Evolutionary conservation across 2,329 filamentous ascomycete species (phyloP).

Genomic region (Phialophora macrospora): DNA sequence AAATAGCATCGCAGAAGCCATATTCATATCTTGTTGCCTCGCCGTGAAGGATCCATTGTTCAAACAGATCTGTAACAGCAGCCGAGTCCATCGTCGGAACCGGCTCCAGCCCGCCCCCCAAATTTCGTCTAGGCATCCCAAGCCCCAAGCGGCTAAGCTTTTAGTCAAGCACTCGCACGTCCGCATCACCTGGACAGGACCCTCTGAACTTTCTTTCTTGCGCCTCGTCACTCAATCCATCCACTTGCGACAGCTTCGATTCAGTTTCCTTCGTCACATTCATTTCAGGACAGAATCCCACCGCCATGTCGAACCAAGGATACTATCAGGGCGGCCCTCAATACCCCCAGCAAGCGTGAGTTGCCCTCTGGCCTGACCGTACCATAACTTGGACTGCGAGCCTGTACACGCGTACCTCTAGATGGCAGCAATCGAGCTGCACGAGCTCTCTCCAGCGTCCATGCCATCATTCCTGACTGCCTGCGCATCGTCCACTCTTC

Average conservation of each 20-base stretch:
- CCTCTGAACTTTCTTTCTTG: neutral
- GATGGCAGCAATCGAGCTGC: neutral
- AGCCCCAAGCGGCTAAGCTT: constrained; percentile 2
- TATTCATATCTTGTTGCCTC: neutral
- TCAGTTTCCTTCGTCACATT: neutral
- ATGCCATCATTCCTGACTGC: neutral
- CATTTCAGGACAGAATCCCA: neutral
- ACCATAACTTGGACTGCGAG: neutral
- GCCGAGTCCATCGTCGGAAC: no score
- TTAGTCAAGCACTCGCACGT: neutral
- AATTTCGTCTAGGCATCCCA: neutral
- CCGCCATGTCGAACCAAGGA: constrained; percentile 37
- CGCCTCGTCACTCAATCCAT: neutral
- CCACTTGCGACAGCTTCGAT: neutral
- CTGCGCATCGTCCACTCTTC: neutral
- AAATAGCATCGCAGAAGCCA: neutral
- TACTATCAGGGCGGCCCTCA: constrained; percentile 39
- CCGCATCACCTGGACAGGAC: neutral
- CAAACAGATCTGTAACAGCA: neutral
- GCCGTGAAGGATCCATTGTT: neutral
- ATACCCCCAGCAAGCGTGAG: constrained; percentile 38
- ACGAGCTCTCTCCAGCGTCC: neutral
- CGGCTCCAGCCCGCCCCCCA: no score
- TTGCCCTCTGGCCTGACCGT: neutral
- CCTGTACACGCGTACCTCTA: neutral